These are phyloP conservation scores for Tricholoma bakamatsutake DNA, from an alignment of 768 basidiomycete species.

Conservation along the genomic window DNA sequence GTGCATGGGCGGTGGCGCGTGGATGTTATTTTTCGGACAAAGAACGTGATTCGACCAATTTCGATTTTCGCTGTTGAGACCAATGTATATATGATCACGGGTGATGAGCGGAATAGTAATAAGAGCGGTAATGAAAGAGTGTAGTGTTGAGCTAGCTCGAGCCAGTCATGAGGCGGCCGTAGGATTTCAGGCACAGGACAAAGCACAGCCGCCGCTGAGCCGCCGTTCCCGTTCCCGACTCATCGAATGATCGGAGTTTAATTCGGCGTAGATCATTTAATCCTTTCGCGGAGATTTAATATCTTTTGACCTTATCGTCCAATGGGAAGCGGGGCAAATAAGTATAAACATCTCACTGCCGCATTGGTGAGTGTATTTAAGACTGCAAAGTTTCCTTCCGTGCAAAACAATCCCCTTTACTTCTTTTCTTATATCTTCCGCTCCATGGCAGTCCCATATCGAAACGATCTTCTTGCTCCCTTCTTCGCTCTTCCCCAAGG, in stretches of 20 bases:
- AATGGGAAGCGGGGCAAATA: conserved; percentile 29
- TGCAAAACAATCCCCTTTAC: conserved; percentile 11
- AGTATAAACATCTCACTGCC: conserved; percentile 17
- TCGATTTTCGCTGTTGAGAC: no score
- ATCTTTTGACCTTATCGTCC: conserved; percentile 33
- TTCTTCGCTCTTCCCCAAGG: conserved; percentile 89
- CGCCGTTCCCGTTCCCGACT: not conserved
- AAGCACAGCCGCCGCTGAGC: no score
- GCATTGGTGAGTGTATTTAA: conserved; percentile 11
- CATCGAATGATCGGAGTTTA: not conserved
- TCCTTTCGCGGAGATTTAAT: not conserved
- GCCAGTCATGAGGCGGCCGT: no score
- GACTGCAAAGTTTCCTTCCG: conserved; percentile 15
- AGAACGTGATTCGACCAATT: no score
- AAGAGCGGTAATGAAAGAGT: no score
- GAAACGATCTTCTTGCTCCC: conserved; percentile 83
- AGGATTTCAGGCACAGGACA: no score
- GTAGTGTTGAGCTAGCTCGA: no score
- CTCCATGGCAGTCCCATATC: conserved; percentile 41
- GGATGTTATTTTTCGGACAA: not conserved
- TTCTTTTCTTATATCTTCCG: conserved; percentile 9
- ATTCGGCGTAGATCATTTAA: conserved; percentile 3
- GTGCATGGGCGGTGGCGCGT: no score
- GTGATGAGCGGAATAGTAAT: no score
- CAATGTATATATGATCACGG: no score